Percentiles rank a stretch among this genome's conserved stretches.
Conservation (phyloP, 2,329 filamentous ascomycete genomes). For the Exophiala oligosperma region DNA sequence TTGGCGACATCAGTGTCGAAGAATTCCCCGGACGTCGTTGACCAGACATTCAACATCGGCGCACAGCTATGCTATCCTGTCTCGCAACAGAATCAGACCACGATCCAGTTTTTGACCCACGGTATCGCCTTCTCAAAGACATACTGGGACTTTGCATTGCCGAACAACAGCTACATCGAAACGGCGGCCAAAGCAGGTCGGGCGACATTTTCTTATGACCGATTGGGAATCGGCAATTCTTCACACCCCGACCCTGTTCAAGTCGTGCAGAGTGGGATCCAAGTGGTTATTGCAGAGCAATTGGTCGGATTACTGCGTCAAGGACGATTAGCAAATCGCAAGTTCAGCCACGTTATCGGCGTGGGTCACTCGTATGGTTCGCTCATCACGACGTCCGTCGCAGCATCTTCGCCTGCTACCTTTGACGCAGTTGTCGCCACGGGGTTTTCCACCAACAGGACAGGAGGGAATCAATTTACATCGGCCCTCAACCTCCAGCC, state of each 20-base stretch:
- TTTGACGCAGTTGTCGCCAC: too few relatives aligned
- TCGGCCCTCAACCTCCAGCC: too few relatives aligned
- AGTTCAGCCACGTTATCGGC: too few relatives aligned
- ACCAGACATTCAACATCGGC: neutral
- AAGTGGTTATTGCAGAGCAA: neutral
- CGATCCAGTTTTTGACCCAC: constrained; percentile 8
- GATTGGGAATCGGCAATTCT: neutral
- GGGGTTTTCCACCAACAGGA: too few relatives aligned
- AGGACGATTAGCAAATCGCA: too few relatives aligned
- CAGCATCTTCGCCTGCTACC: too few relatives aligned
- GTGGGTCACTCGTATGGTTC: too few relatives aligned
- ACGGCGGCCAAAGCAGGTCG: neutral
- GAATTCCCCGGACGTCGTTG: too few relatives aligned
- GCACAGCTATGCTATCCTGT: constrained; percentile 3
- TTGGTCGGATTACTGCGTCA: neutral
- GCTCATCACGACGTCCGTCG: too few relatives aligned
- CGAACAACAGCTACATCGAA: constrained; percentile 6
- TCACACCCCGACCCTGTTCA: constrained; percentile 2
- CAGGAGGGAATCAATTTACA: too few relatives aligned
- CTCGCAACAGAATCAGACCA: neutral
- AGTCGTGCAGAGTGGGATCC: neutral
- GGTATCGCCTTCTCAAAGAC: constrained; percentile 6
- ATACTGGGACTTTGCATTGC: constrained; percentile 7
- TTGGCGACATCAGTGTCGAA: too few relatives aligned
- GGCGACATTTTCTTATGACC: too few relatives aligned